phyloP scores from a whole-genome alignment of 2,329 filamentous ascomycete genomes.

The Diaporthe nobilis region DNA sequence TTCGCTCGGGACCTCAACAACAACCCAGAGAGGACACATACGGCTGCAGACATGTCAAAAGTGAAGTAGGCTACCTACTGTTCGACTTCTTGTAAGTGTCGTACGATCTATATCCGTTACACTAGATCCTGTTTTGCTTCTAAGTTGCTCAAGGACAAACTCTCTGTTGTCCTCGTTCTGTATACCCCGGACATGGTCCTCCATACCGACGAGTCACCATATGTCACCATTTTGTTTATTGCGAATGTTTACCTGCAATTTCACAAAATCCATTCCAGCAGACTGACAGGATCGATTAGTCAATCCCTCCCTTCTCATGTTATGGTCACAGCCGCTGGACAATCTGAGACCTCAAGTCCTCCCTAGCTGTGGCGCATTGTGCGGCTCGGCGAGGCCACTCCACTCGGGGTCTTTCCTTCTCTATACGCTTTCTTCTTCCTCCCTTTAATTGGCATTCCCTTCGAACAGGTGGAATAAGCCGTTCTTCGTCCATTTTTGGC shows the following conservation, averaged over 20 bases:
- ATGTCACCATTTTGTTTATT: background rate
- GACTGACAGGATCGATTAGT: background rate
- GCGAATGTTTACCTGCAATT: background rate
- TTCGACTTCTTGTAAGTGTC: background rate
- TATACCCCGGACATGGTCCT: background rate
- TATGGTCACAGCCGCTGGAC: background rate
- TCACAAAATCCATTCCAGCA: background rate
- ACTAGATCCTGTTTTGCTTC: background rate
- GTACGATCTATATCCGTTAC: background rate
- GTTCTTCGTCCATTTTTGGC: background rate
- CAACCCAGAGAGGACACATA: background rate
- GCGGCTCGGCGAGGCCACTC: background rate
- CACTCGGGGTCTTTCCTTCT: background rate
- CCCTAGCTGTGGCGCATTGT: slow-evolving; percentile 15
- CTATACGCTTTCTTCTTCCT: background rate
- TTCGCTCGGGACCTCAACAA: background rate
- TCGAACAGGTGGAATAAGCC: background rate
- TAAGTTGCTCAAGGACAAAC: background rate
- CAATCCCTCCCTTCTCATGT: background rate
- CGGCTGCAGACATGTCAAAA: background rate
- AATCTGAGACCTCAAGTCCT: slow-evolving; percentile 26
- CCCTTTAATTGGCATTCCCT: background rate
- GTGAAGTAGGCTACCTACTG: background rate
- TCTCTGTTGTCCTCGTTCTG: background rate
- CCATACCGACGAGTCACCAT: background rate